Evolutionary conservation across 108 stramenopile genomes (phyloP), one percentile per base, ranked within the genome.

Genomic region (Chaetoceros muelleri): DNA sequence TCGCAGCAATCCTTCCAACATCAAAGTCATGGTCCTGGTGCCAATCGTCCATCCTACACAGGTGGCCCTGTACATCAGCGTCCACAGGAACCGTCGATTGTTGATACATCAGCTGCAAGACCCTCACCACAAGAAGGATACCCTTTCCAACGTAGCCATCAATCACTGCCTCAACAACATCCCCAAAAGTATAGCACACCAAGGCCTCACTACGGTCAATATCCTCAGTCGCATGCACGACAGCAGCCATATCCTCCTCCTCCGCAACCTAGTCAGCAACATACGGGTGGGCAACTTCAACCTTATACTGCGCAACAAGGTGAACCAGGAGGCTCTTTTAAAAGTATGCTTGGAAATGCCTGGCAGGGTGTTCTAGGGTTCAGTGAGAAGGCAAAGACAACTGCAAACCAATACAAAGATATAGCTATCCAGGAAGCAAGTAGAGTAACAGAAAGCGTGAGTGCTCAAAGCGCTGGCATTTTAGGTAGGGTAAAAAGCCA

Each of bases 361-460:
- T 81, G 80, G 80, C 68, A 73, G 51, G 64, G 76, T 28, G 31
- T 81, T 2, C 53, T 81, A 7, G 80, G 80, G 3, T 75, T 81
- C 18, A 57, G 76, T 5, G 73, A 61, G 30, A 52, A 56, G 16
- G 76, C 80, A 0, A 71, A 71, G 31, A 73, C 72, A 51, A 70
- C 60, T 2, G 69, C 34, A 13, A 40, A 5, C 5, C 34, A 40
- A 40, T 40, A 40, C 34, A 40, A 40, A 40, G 34, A 40, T 40
- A 40, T 40, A 10, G 34, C 34, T 40, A 13, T 40, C 8, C 34
- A 40, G 34, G 34, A 40, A 13, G 34, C 34, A 10, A 40, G 34
- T 40, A 40, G 34, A 13, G 34, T 40, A 10, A 13, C 8, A 10
- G 34, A 40, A 40, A 40, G 8, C 34, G 34, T 40, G 34, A 40